Evolutionary conservation across 2,329 filamentous ascomycete genomes (phyloP).

Genomic region (Emmonsiellopsis sp.): DNA sequence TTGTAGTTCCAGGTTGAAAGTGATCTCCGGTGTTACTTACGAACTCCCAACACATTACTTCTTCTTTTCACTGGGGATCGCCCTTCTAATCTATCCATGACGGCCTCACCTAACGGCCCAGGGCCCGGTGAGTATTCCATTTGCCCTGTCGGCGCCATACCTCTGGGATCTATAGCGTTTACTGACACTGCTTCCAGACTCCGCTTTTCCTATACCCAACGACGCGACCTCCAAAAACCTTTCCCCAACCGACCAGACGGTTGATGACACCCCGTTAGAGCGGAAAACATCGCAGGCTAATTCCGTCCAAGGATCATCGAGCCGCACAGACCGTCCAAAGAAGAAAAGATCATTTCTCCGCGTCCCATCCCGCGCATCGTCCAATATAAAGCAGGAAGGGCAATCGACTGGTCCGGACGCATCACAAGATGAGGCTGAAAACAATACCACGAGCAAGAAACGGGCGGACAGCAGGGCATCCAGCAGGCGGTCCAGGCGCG

Average conservation of each 20-base stretch:
- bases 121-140: conserved; percentile 20
- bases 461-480: conserved; percentile 61
- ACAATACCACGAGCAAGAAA: conserved; percentile 21
- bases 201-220: conserved; percentile 5
- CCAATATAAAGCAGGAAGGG: conserved; percentile 26
- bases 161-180: conserved; percentile 1
- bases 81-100: conserved; percentile 20
- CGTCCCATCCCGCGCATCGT: conserved; percentile 30
- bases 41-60: background rate
- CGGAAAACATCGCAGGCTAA: background rate
- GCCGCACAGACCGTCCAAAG: conserved; percentile 20
- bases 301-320: conserved; percentile 6
- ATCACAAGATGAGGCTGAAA: conserved; percentile 38
- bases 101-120: conserved; percentile 18
- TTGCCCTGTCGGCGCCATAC: conserved; percentile 1
- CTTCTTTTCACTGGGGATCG: background rate
- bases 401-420: conserved; percentile 24
- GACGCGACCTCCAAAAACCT: background rate
- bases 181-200: conserved; percentile 11
- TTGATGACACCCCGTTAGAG: background rate
- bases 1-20: too few species aligned
- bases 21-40: background rate
- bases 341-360: conserved; percentile 28
- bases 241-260: background rate
- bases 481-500: conserved; percentile 34